These are phyloP conservation scores for Rhodamnia rubescens DNA, from an alignment of 345 rosid genomes.

Conservation along the genomic window DNA sequence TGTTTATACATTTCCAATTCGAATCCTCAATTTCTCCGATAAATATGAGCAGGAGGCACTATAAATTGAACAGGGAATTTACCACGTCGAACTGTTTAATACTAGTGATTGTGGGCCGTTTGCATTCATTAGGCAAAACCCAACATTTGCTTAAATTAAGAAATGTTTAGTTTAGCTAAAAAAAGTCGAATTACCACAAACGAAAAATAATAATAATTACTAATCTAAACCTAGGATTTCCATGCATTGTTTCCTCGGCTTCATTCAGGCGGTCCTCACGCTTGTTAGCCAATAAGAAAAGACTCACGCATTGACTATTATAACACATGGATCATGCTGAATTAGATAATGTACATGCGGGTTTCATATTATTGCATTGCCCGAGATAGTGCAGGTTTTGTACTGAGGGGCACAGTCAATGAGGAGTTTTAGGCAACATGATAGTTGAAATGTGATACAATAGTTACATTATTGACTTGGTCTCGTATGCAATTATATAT, in stretches of 20 bases:
- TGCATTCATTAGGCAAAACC: not conserved
- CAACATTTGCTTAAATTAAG: not conserved
- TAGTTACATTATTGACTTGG: no score
- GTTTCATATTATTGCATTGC: no score
- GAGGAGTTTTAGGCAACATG: no score
- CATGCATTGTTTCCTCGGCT: no score
- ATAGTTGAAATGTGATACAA: no score
- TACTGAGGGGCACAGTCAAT: no score
- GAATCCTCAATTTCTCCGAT: not conserved
- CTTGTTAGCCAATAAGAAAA: not conserved
- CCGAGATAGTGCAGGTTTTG: no score
- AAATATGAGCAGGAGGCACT: not conserved
- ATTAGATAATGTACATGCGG: no score
- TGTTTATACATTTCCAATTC: not conserved
- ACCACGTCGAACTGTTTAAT: not conserved
- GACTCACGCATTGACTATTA: not conserved
- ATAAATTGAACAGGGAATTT: not conserved
- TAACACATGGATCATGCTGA: not conserved
- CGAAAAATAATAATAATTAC: not conserved
- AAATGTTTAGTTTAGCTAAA: not conserved
- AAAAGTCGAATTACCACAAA: not conserved
- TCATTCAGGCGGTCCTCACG: not conserved
- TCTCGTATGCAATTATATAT: no score
- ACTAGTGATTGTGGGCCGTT: not conserved
- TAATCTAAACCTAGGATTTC: not conserved